Evolutionary conservation across 768 basidiomycete species (phyloP).

Genomic region (Multifurca ochricompacta): DNA sequence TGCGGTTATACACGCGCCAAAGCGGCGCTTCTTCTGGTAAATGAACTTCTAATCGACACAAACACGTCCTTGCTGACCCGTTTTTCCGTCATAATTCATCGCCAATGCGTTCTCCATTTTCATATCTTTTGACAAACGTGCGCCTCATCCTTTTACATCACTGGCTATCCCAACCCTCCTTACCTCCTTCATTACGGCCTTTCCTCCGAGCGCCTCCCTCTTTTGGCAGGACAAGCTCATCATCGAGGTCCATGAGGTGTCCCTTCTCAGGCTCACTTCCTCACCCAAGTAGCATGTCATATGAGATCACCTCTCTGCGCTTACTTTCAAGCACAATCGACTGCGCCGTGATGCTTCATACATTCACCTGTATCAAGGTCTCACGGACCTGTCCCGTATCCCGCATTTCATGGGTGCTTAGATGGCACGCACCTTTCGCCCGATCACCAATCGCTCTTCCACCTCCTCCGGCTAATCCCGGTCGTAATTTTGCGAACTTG

Average conservation of each 20-base stretch:
- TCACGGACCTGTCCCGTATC: neutral
- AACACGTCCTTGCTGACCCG: neutral
- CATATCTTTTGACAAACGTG: constrained; percentile 14
- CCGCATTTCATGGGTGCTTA: neutral
- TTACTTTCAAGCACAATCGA: neutral
- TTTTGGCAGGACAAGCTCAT: constrained; percentile 9
- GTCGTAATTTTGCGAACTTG: neutral
- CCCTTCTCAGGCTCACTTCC: constrained; percentile 4
- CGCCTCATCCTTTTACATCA: neutral
- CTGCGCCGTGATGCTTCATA: neutral
- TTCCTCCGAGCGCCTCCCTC: constrained; percentile 4
- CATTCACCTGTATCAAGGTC: neutral
- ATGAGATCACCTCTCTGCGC: neutral
- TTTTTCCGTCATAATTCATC: constrained; percentile 13
- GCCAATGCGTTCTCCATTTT: constrained; percentile 6
- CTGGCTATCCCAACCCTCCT: constrained; percentile 7
- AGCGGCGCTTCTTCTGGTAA: neutral
- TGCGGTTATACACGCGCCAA: neutral
- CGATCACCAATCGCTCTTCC: no score
- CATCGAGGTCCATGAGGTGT: neutral
- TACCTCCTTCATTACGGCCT: constrained; percentile 9
- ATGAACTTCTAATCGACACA: constrained; percentile 1
- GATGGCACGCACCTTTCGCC: neutral
- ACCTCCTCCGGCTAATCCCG: constrained; percentile 1
- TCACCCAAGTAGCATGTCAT: constrained; percentile 8